Evolutionary conservation across 2,329 filamentous ascomycete genomes (phyloP), one percentile per base, ranked within the genome.

Genomic region (Talaromyces sp.): DNA sequence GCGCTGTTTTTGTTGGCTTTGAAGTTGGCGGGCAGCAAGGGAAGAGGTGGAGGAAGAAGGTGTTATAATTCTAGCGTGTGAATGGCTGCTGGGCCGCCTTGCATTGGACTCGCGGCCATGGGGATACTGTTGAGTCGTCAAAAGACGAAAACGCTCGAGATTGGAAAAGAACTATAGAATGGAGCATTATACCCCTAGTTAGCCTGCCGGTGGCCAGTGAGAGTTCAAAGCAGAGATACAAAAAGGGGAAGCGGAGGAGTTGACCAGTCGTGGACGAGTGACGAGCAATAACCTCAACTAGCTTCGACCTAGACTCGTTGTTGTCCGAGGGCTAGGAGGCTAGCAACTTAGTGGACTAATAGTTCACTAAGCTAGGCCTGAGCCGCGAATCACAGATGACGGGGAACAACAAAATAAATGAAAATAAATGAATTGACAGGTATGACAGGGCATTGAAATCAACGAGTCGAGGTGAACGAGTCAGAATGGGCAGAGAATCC

Each of bases 151-250:
- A 33, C 69, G 70, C 65, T 75, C 72, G 50, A 72, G 63, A 67
- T 75, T 75, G 63, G 71, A 75, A 66, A 75, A 75, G 63, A 70
- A 69, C 72, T 75, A 65, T 58, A 61, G 55, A 22, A 61, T 52
- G 62, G 53, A 56, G 41, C 41, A 40, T 56, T 56, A 56, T 56
- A 48, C 11, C 21, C 33, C 46, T 15, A 45, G 19, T 52, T 52
- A 52, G 48, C 48, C 11, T 39, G 31, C 3, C 19, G 13, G 17
- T n/a, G 17, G 36, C 46, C 46, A 51, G 46, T 51, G 28, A 39
- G 22, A 52, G n/a, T n/a, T 22, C 33, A 22, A 33, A 22, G 48
- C 19, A 52, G 15, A 52, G 33, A 51, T 22, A n/a, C 21, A 37
- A 52, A 52, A 52, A 52, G 48, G 48, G 48, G 48, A 33, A 52